Conservation (phyloP, 768 basidiomycete species). For the Naematelia aurantialba region DNA sequence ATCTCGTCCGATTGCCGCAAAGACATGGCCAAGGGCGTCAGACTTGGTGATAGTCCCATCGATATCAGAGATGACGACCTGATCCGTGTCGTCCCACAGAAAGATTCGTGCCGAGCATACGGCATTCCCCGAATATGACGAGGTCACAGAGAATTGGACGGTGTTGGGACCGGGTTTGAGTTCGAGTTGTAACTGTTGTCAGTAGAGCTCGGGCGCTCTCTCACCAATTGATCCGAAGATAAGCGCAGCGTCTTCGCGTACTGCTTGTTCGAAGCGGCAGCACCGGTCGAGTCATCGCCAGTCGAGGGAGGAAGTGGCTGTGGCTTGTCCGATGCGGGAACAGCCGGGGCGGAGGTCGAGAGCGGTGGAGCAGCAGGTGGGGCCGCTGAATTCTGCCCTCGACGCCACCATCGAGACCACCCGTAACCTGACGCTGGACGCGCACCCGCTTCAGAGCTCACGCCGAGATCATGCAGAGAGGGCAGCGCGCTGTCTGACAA, state of each 20-base stretch:
- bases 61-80: slow-evolving; percentile 91
- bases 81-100: slow-evolving; percentile 88
- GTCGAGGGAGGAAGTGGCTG: not conserved
- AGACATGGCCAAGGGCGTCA: slow-evolving; percentile 91
- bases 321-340: not conserved
- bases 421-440: slow-evolving; percentile 36
- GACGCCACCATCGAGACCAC: slow-evolving; percentile 51
- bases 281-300: not conserved
- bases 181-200: slow-evolving; percentile 69
- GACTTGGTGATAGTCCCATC: slow-evolving; percentile 99
- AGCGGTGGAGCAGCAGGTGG: slow-evolving; percentile 6
- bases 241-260: slow-evolving; percentile 89
- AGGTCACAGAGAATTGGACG: slow-evolving; percentile 87
- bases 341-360: not conserved
- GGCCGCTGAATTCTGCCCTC: slow-evolving; percentile 28
- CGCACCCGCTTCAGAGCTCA: not conserved
- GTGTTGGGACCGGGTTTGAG: slow-evolving; percentile 83
- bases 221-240: slow-evolving; percentile 88
- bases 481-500: slow-evolving; percentile 7
- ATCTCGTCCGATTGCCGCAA: slow-evolving; percentile 95
- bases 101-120: slow-evolving; percentile 91
- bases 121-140: slow-evolving; percentile 64
- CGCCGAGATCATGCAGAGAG: slow-evolving; percentile 12
- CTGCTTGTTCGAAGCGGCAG: slow-evolving; percentile 52
- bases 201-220: slow-evolving; percentile 28